Evolutionary conservation across 306 rosid species (phyloP).

Genomic region (Cucurbita argyrosperma): DNA sequence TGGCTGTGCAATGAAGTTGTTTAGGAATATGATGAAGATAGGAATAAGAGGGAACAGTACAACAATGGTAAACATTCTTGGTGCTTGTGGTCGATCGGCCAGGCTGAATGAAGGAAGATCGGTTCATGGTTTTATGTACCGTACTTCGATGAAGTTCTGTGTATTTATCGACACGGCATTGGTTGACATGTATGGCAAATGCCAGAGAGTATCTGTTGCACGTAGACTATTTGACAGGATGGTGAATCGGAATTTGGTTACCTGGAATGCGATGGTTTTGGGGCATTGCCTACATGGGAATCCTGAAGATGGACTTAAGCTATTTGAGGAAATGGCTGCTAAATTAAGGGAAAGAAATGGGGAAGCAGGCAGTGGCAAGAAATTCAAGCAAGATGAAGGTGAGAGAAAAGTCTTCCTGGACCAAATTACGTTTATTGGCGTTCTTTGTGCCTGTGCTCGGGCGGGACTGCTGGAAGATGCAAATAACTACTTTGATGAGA

Average conservation of each 20-base stretch:
- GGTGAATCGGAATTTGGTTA: conserved; percentile 35
- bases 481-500: conserved; percentile 33
- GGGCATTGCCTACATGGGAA: conserved; percentile 60
- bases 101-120: conserved; percentile 61
- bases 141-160: conserved; percentile 14
- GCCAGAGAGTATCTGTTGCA: conserved; percentile 34
- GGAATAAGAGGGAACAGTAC: conserved; percentile 34
- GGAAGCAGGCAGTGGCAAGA: neutral
- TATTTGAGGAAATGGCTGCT: conserved; percentile 32
- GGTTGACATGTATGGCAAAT: conserved; percentile 58
- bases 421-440: conserved; percentile 50
- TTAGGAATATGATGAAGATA: conserved; percentile 34
- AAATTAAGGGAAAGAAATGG: conserved; percentile 10
- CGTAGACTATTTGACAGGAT: conserved; percentile 26
- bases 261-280: conserved; percentile 58
- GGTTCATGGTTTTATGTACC: conserved; percentile 42
- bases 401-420: conserved; percentile 29
- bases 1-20: conserved; percentile 47
- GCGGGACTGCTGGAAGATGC: conserved; percentile 37
- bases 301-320: conserved; percentile 44
- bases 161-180: conserved; percentile 42
- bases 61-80: conserved; percentile 35
- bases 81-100: conserved; percentile 48
- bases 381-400: conserved; percentile 6
- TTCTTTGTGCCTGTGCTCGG: conserved; percentile 70